phyloP scores from a whole-genome alignment of 768 basidiomycete species.

The Termitomyces sp. region DNA sequence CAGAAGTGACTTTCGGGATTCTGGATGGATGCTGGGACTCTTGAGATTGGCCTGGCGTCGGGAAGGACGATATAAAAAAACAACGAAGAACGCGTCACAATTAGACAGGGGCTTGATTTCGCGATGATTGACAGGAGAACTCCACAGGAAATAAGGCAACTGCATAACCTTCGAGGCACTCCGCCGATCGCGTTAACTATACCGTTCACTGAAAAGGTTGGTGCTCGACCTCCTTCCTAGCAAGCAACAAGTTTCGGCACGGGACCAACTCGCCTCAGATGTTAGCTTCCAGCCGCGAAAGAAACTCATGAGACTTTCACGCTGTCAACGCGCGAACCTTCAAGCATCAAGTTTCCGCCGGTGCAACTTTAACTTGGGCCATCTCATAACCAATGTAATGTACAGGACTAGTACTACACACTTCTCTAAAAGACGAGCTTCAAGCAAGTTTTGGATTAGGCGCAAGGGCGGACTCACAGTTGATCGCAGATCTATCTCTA shows the following conservation, averaged over 20 bases:
- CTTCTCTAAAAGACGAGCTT: background rate
- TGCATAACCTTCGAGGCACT: background rate
- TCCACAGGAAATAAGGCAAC: background rate
- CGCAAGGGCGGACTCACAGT: background rate
- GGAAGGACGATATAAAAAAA: no score
- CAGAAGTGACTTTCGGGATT: background rate
- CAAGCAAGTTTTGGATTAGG: background rate
- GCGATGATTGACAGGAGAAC: background rate
- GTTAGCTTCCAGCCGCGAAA: background rate
- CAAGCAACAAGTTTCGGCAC: background rate
- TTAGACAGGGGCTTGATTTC: background rate
- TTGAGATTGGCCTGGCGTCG: background rate
- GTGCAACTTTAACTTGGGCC: background rate
- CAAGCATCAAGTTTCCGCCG: background rate
- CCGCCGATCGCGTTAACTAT: background rate
- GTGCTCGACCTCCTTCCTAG: background rate
- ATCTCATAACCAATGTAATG: no score
- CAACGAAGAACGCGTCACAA: background rate
- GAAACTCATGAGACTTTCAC: background rate
- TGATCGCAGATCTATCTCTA: constrained; percentile 12
- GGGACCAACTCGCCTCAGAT: background rate
- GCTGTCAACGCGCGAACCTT: background rate
- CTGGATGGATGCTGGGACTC: no score
- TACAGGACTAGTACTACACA: background rate
- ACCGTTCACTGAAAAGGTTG: background rate